Evolutionary conservation across 768 basidiomycete species (phyloP).

Genomic region (Termitomyces sp.): DNA sequence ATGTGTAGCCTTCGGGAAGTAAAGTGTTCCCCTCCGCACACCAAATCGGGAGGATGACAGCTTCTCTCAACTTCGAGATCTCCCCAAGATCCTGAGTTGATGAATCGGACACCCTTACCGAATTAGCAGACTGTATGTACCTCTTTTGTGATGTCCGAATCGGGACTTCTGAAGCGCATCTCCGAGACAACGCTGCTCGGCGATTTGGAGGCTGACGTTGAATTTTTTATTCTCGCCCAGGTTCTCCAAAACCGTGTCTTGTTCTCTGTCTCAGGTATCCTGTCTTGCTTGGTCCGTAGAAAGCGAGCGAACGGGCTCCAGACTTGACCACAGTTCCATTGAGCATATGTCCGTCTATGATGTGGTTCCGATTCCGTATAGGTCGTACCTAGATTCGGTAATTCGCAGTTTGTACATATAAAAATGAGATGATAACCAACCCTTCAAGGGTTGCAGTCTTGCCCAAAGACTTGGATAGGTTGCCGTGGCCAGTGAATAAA

Average conservation of each 20-base stretch:
- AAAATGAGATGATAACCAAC: neutral
- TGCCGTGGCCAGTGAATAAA: neutral
- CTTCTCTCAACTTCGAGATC: constrained; percentile 8
- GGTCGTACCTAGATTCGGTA: constrained; percentile 4
- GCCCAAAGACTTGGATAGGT: neutral
- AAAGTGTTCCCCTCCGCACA: constrained; percentile 6
- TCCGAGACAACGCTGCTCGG: constrained; percentile 12
- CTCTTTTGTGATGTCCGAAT: constrained; percentile 10
- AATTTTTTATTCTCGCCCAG: constrained; percentile 5
- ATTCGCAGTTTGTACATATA: constrained; percentile 1
- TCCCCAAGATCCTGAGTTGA: constrained; percentile 5
- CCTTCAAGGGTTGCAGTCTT: constrained; percentile 1
- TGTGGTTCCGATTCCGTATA: neutral
- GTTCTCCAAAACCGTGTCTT: neutral
- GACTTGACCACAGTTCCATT: neutral
- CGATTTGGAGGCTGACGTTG: neutral
- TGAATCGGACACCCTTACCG: constrained; percentile 3
- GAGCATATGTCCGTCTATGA: neutral
- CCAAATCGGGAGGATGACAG: constrained; percentile 5
- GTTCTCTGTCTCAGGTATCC: neutral
- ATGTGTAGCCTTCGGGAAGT: constrained; percentile 5
- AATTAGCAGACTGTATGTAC: constrained; percentile 5
- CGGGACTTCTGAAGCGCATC: constrained; percentile 6
- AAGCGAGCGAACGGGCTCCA: neutral
- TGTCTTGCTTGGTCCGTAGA: neutral